Base-by-base conservation (phyloP, 169 alveolate species). In the Eimeria brunetti region DNA sequence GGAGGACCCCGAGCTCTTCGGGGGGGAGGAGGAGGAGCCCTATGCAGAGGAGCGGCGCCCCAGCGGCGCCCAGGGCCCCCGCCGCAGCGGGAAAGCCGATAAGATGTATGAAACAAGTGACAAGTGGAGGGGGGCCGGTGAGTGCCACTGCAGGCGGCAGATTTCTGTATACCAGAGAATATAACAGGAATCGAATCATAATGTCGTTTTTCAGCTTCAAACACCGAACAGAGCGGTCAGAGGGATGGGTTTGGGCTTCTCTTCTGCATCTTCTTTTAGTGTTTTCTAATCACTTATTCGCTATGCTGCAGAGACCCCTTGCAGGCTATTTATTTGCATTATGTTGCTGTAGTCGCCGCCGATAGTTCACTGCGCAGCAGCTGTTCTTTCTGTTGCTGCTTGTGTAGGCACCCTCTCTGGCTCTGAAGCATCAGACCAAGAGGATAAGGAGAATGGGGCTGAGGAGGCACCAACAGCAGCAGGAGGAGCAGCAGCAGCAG, bases 1-100 rank as follows among this genome's bases (percentile, higher is more conserved):
- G 91, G 27, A 58, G 2, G 91, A 84, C 38, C 78, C 91, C 4
- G 91, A 58, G 14, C 91, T 84, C 38, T 84, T 84, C 27, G 76
- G 76, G 44, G 91, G 12, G 41, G 91, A 36, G 18, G 91, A 84
- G 9, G 89, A 44, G 20, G 91, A 84, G 44, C n/a, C n/a, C n/a
- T n/a, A n/a, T n/a, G n/a, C n/a, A n/a, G 91, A 30, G 60, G 33
- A 12, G 16, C 36, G 22, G 16, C 56, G 1, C n/a, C 38, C 5
- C 85, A 44, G 33, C 33, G 14, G 60, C n/a, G 58, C 22, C 60
- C n/a, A 33, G 36, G 14, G n/a, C 6, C 27, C 1, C 33, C 30
- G 60, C 18, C 14, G 9, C 60, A 75, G 36, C 33, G 58, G 85
- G 38, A 75, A 75, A 12, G 12, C 85, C 36, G 58, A 75, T 2